A percentile compares a stretch with the other conserved stretches of the same genome.
These are phyloP conservation scores for Fusarium subglutinans DNA, from an alignment of 2,329 filamentous ascomycete species.

Conservation along the genomic window DNA sequence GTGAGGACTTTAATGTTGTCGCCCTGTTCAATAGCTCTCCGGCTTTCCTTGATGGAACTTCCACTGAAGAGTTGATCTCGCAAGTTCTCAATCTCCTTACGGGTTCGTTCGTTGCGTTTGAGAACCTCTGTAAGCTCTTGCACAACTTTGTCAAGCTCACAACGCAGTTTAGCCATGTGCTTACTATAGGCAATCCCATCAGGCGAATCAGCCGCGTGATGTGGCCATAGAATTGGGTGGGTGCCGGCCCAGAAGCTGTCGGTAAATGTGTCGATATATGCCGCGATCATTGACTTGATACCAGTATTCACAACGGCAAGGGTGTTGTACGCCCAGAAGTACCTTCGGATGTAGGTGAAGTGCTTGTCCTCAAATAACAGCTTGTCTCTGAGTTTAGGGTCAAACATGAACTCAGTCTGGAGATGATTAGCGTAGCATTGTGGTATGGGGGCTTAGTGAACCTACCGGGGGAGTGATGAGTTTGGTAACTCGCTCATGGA, in stretches of 20 bases:
- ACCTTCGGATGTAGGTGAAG: slow-evolving; percentile 69
- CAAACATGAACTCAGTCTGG: slow-evolving; percentile 66
- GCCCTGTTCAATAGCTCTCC: slow-evolving; percentile 70
- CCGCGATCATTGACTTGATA: slow-evolving; percentile 66
- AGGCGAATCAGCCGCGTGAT: slow-evolving; percentile 55
- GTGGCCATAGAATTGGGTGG: slow-evolving; percentile 65
- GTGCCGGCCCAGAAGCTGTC: slow-evolving; percentile 67
- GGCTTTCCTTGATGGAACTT: slow-evolving; percentile 68
- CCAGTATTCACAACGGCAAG: slow-evolving; percentile 67
- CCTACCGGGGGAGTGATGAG: slow-evolving; percentile 59
- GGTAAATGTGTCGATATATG: slow-evolving; percentile 66
- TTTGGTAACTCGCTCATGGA: slow-evolving; percentile 65
- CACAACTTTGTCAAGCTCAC: slow-evolving; percentile 62
- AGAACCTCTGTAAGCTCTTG: slow-evolving; percentile 58
- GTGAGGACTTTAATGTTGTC: slow-evolving; percentile 70
- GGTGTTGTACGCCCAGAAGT: slow-evolving; percentile 71
- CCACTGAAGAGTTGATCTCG: slow-evolving; percentile 71
- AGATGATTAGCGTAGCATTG: slow-evolving; percentile 9
- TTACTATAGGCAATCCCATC: slow-evolving; percentile 59
- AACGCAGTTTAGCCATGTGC: slow-evolving; percentile 56
- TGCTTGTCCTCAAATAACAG: slow-evolving; percentile 69
- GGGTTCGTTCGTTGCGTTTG: slow-evolving; percentile 61
- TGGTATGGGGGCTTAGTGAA: neutral
- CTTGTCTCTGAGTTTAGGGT: slow-evolving; percentile 63
- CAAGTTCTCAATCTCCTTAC: slow-evolving; percentile 64